Base-by-base conservation (phyloP, 1,139 yeast genomes). In the Magnusiomyces suaveolens region DNA sequence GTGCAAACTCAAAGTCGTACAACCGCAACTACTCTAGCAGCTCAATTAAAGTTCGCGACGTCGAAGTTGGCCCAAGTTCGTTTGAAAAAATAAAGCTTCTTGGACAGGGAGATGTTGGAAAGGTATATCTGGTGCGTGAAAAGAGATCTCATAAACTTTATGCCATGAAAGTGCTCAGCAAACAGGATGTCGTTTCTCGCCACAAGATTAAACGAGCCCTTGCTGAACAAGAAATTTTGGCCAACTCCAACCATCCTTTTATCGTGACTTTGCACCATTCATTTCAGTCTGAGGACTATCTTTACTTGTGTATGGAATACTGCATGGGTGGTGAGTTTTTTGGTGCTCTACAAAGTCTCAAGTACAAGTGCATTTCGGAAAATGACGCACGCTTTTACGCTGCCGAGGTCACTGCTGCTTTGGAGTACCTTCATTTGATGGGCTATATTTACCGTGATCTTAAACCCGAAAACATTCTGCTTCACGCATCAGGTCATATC, bases 291-390 rank as follows among this genome's bases (percentile, higher is more conserved):
- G 94, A 87, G 55, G 97, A 90, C 61, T 83, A 86, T 66, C 72
- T 94, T n/a, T 94, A 90, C 65, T 78, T 94, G 52, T 94, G 98
- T 68, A 90, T 94, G 96, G 99, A 94, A 69, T 94, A 92, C 65
- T 94, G 98, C 67, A 89, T 92, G 94, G 99, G 99, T 23, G 98
- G 99, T 50, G 99, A 94, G 70, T 94, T 94, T 67, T 94, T 94
- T 75, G 75, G 98, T 57, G 98, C 98, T 0, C 72, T 94, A 53
- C 98, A 94, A 71, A 89, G 97, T 0, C 77, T 97, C 58, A 86
- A 83, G 59, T 81, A 90, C 53, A 88, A 89, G 66, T 86, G 95
- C 59, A 83, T 94, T 18, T 76, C 82, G 43, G 99, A 94, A 68
- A 80, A 75, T 51, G 97, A 90, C 67, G 97, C 98, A 20, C 76